Base-by-base conservation (phyloP, 192 early-diverging fungal species). In the Diversispora epigaea region DNA sequence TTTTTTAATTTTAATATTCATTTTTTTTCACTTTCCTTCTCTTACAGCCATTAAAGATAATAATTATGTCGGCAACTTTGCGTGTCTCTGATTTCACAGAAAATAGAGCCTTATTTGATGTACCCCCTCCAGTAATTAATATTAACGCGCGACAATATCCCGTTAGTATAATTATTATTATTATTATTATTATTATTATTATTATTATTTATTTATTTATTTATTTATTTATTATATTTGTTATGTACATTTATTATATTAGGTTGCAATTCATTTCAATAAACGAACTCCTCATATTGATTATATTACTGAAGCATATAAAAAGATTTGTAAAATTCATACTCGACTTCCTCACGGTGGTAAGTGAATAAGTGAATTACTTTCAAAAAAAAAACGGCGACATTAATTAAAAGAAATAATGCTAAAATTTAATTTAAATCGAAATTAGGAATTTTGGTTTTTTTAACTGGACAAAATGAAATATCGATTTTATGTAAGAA, bases 21-120 rank as follows among this genome's bases (percentile, higher is more conserved):
- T 14, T 60, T 44, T 71, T 4, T 47, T 43, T 52, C 17, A 43
- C 0, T 14, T 22, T 21, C 11, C 4, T 17, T 56, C 22, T 71
- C 3, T 47, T 43, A 40, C 19, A 88, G 71, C 95, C 96, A 17
- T 84, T 99, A 5, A 92, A 93, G 81, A 81, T 99, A 56, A 85
- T 99, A n/a, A 96, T 99, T 74, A 99, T 99, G 98, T 93, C 91
- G 67, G 98, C 98, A 55, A 99, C 98, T 0, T 82, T 99, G 71
- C 89, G 95, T n/a, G 95, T 99, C 0, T 92, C 95, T 74, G 98
- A 98, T 80, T 98, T 99, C 80, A 94, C 91, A 44, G 83, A 85
- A 68, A 98, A 98, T 82, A 80, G 80, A 40, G 81, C 86, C 4
- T 84, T 99, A 22, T 98, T 98, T 79, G 63, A 55, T 0, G 57